Percentiles rank a stretch among this genome's conserved stretches.
Evolutionary conservation across 2,329 filamentous ascomycete species (phyloP).

Genomic region (Colletotrichum siamense): DNA sequence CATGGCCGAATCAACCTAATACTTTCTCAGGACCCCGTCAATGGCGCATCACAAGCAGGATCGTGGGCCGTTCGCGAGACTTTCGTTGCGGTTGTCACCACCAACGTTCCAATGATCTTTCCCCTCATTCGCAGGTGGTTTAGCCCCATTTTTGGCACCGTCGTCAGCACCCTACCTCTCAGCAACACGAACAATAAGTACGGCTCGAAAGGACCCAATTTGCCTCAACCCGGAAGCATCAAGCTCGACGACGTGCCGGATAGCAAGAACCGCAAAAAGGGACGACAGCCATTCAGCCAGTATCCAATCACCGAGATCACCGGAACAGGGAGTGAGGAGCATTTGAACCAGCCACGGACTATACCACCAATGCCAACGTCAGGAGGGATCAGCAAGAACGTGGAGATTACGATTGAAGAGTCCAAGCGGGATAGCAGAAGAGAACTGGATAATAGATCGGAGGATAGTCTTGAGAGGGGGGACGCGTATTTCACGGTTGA

Average conservation of each 20-base stretch:
- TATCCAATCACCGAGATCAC: conserved; percentile 16
- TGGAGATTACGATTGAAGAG: conserved; percentile 13
- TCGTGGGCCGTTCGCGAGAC: conserved; percentile 24
- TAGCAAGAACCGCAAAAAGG: neutral
- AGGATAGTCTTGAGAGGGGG: neutral
- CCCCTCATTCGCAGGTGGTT: conserved; percentile 6
- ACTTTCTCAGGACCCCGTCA: conserved; percentile 7
- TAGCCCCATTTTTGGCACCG: conserved; percentile 6
- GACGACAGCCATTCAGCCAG: conserved; percentile 5
- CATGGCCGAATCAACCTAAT: neutral
- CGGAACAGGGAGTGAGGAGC: conserved; percentile 5
- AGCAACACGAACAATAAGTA: neutral
- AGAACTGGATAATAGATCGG: neutral
- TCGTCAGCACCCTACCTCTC: neutral
- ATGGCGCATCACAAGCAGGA: conserved; percentile 12
- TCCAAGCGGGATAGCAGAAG: neutral
- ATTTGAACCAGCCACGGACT: neutral
- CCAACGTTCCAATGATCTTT: conserved; percentile 24
- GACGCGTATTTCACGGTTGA: neutral
- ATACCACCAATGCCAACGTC: neutral
- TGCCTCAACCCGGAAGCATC: conserved; percentile 9
- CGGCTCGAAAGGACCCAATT: neutral
- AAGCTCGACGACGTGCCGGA: conserved; percentile 5
- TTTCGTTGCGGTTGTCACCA: conserved; percentile 23
- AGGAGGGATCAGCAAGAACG: conserved; percentile 10